Evolutionary conservation across 1,284 basidiomycete genomes (phyloP).

Genomic region (Marasmius tenuissimus): DNA sequence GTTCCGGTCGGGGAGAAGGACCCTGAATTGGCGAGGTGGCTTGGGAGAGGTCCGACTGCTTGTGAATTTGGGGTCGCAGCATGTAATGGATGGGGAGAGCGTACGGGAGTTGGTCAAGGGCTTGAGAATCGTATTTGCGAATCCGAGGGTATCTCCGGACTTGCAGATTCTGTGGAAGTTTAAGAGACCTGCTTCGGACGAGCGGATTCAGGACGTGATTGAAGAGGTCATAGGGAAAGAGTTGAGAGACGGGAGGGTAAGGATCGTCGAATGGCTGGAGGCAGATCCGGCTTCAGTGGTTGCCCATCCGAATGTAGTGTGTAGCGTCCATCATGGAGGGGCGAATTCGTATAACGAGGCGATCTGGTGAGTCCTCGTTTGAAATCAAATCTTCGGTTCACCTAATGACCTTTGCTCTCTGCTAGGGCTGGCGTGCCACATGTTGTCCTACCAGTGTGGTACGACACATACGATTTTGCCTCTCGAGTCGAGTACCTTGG

Average conservation of each 20-base stretch:
- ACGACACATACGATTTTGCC: constrained; percentile 16
- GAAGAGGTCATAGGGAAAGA: constrained; percentile 1
- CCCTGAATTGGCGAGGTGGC: constrained; percentile 2
- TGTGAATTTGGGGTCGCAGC: constrained; percentile 13
- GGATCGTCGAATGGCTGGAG: neutral
- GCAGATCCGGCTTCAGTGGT: neutral
- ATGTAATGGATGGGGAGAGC: neutral
- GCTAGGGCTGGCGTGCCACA: constrained; percentile 12
- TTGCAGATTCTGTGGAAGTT: constrained; percentile 15
- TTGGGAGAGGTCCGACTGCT: constrained; percentile 4
- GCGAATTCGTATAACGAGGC: constrained; percentile 8
- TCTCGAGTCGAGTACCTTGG: constrained; percentile 8
- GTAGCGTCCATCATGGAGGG: neutral
- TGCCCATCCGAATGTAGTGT: neutral
- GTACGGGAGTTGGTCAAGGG: constrained; percentile 3
- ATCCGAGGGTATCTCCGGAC: neutral
- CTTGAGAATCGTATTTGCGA: constrained; percentile 1
- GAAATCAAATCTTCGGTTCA: neutral
- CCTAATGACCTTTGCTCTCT: neutral
- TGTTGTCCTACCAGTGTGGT: constrained; percentile 12
- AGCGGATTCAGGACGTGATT: neutral
- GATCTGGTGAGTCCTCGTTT: constrained; percentile 7
- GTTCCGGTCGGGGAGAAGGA: constrained; percentile 1
- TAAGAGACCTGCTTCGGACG: neutral
- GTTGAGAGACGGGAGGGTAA: neutral